Conservation (phyloP, 768 basidiomycete species). For the Boletus fagicola region DNA sequence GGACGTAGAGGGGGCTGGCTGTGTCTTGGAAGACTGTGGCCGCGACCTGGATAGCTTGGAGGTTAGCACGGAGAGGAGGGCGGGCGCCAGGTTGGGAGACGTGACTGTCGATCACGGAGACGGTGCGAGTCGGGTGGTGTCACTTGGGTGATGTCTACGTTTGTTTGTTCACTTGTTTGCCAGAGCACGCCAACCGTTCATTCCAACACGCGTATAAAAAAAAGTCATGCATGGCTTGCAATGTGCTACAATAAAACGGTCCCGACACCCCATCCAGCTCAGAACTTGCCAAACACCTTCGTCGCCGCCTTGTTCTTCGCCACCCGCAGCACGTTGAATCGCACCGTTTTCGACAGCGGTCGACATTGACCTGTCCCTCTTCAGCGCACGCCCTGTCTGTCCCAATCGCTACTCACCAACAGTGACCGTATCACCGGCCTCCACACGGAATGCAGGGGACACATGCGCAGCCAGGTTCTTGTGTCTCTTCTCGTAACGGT, state of each 20-base stretch:
- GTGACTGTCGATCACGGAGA: conserved; percentile 30
- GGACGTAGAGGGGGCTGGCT: conserved; percentile 47
- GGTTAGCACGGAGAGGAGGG: conserved; percentile 73
- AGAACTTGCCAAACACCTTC: conserved; percentile 97
- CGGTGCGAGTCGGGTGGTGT: conserved; percentile 26
- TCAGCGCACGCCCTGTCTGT: background rate
- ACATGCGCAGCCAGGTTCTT: conserved; percentile 97
- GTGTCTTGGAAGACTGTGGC: conserved; percentile 71
- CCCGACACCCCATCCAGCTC: conserved; percentile 20
- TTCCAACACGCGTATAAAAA: conserved; percentile 26
- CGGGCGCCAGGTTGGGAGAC: conserved; percentile 71
- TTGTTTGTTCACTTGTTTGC: conserved; percentile 38
- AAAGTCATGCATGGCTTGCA: conserved; percentile 10
- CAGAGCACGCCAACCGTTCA: background rate
- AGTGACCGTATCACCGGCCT: conserved; percentile 89
- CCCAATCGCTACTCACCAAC: conserved; percentile 64
- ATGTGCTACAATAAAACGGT: conserved; percentile 15
- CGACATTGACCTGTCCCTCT: conserved; percentile 83
- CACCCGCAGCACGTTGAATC: conserved; percentile 98
- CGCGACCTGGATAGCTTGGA: conserved; percentile 68
- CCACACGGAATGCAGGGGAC: conserved; percentile 98
- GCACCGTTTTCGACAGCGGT: conserved; percentile 97
- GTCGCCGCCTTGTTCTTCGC: conserved; percentile 86
- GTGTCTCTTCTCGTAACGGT: conserved; percentile 98
- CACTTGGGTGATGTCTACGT: conserved; percentile 18